phyloP scores from a whole-genome alignment of 768 basidiomycete genomes.

The Ephemerocybe angulata region DNA sequence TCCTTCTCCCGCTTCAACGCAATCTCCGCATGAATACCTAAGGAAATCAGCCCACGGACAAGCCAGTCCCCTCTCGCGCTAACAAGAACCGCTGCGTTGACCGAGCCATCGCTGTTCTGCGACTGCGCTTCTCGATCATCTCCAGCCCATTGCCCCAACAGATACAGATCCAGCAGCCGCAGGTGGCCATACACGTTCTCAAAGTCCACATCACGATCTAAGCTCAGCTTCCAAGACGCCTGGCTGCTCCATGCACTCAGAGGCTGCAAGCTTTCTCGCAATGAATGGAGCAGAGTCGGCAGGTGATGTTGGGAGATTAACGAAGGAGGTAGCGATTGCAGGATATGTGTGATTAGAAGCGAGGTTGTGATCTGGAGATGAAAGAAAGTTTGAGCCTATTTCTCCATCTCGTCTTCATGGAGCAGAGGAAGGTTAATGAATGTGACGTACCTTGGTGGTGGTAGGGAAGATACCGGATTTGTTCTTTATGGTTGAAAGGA shows the following conservation, averaged over 20 bases:
- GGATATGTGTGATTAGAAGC: slow-evolving; percentile 48
- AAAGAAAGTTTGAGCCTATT: neutral
- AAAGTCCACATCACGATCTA: slow-evolving; percentile 15
- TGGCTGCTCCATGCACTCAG: neutral
- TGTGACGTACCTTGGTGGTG: slow-evolving; percentile 28
- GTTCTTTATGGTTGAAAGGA: slow-evolving; percentile 31
- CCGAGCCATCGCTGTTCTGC: slow-evolving; percentile 4
- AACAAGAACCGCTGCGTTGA: slow-evolving; percentile 24
- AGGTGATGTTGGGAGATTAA: slow-evolving; percentile 34
- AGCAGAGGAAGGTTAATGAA: neutral
- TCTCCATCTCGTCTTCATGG: too few species aligned
- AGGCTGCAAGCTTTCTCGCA: slow-evolving; percentile 25
- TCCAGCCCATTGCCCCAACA: slow-evolving; percentile 54
- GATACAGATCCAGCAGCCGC: slow-evolving; percentile 56
- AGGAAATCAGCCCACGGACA: slow-evolving; percentile 42
- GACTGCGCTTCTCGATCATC: slow-evolving; percentile 9
- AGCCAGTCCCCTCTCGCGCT: slow-evolving; percentile 43
- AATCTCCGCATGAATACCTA: slow-evolving; percentile 50
- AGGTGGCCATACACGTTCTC: slow-evolving; percentile 42
- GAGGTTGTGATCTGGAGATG: slow-evolving; percentile 52
- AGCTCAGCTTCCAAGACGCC: slow-evolving; percentile 24
- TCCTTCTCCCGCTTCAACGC: slow-evolving; percentile 12
- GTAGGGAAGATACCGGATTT: slow-evolving; percentile 35
- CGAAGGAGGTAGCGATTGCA: slow-evolving; percentile 47
- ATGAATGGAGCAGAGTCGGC: slow-evolving; percentile 29